Conservation (phyloP, 2,329 filamentous ascomycete species). For the Cryoendolithus antarcticus region DNA sequence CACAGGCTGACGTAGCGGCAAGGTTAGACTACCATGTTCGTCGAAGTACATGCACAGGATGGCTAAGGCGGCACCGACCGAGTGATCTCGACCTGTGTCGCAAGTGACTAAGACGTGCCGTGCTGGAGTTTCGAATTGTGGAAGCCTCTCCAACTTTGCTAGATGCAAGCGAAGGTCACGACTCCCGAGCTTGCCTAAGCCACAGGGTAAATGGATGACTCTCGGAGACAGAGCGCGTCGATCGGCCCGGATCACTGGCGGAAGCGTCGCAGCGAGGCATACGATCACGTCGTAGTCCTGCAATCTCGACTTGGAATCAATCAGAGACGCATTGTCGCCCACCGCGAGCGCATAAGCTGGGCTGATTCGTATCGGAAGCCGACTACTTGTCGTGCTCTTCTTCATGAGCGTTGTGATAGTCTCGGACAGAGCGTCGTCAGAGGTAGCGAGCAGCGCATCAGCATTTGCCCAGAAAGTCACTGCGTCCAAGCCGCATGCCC, state of each 20-base stretch:
- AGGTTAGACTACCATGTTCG: slow-evolving; percentile 40
- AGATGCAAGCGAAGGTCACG: slow-evolving; percentile 65
- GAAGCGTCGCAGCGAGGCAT: too few species aligned
- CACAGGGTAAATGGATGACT: slow-evolving; percentile 48
- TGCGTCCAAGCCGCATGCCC: slow-evolving; percentile 71
- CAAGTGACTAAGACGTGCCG: slow-evolving; percentile 49
- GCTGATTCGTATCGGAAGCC: too few species aligned
- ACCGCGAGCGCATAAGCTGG: too few species aligned
- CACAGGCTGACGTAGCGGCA: background rate
- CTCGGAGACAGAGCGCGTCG: background rate
- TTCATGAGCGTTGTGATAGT: slow-evolving; percentile 35
- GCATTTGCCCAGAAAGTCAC: slow-evolving; percentile 65
- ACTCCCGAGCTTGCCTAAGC: slow-evolving; percentile 64
- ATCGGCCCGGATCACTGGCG: too few species aligned
- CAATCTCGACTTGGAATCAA: too few species aligned
- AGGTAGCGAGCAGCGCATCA: slow-evolving; percentile 45
- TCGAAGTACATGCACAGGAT: slow-evolving; percentile 63
- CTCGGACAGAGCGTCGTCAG: slow-evolving; percentile 51
- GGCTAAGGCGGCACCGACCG: slow-evolving; percentile 64
- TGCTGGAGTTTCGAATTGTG: slow-evolving; percentile 1
- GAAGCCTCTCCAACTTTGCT: slow-evolving; percentile 35
- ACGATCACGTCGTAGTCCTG: too few species aligned
- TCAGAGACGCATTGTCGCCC: too few species aligned
- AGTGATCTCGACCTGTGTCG: slow-evolving; percentile 65
- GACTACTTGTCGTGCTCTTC: background rate